Evolutionary conservation across 306 rosid species (phyloP), one percentile per base, ranked within the genome.

Genomic region (Cajanus cajan): DNA sequence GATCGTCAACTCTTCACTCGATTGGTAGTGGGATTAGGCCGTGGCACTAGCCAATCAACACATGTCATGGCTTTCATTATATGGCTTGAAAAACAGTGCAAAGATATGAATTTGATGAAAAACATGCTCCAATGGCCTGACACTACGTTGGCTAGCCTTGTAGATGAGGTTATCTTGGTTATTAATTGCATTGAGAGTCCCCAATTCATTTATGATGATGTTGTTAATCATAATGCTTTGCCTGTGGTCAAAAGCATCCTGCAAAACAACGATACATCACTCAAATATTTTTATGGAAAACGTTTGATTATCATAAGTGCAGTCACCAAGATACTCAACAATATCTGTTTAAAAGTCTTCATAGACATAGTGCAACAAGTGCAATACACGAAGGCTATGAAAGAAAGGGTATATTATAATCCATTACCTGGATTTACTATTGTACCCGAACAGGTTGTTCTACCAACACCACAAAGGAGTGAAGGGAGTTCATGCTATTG

Each of bases 51-150:
- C 0, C 82, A 82, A 62, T 83, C 91, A 0, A 72, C 78, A 0
- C 86, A 81, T 1, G 77, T 91, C 16, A 87, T 91, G 91, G 90
- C 89, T 1, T 77, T 93, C 15, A 74, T 92, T 81, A 28, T 93
- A 57, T 93, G 97, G 95, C 73, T 90, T 0, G 98, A 93, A 33
- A 78, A 64, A 0, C 31, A 16, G 0, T 71, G 61, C 4, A 55
- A 48, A 2, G 74, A 86, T 24, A 62, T 19, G 15, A 71, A 57
- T 36, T 10, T 82, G 16, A 51, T 90, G 0, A 4, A 65, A 19
- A 87, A 80, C 37, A 18, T 90, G 8, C 65, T 83, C 8, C 39
- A 39, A 0, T 84, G 90, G 22, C 85, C 93, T 0, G 72, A 88
- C 25, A 2, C 11, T 0, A 54, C 76, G 4, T 62, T 93, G 0